Conservation (phyloP, 78 protist species). For the Chrysochromulina tobinii region DNA sequence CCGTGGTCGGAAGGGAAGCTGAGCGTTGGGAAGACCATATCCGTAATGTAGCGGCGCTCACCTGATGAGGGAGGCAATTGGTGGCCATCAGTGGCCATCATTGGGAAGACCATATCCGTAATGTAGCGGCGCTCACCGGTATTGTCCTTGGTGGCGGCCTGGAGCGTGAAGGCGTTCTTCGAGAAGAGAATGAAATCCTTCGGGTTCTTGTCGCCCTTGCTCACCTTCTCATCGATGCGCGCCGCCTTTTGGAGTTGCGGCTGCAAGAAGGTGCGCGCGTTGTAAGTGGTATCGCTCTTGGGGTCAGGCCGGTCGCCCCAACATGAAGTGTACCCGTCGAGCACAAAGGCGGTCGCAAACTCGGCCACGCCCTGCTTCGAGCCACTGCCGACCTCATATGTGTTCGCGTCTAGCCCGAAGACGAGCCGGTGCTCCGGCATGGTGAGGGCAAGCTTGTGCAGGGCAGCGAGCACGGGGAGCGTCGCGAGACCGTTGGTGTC, state of each 20-base stretch:
- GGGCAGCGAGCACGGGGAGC: conserved; percentile 6
- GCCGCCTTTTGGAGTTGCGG: conserved; percentile 15
- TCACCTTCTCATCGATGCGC: not conserved
- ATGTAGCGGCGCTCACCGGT: conserved; percentile 5
- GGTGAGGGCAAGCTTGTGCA: not conserved
- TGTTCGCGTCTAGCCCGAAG: conserved; percentile 58
- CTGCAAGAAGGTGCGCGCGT: conserved; percentile 56
- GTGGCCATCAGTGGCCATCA: too few relatives aligned
- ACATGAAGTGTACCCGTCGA: not conserved
- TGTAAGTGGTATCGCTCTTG: conserved; percentile 34
- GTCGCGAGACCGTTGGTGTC: conserved; percentile 66
- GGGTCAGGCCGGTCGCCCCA: conserved; percentile 47
- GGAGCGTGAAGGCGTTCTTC: not conserved
- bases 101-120: conserved; percentile 31
- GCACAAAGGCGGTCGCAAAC: not conserved
- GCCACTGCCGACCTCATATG: not conserved
- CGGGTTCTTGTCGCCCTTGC: conserved; percentile 37
- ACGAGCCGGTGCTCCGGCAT: not conserved
- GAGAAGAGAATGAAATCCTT: conserved; percentile 42
- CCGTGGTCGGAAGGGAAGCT: conserved; percentile 42
- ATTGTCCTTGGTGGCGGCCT: conserved; percentile 1
- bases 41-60: not conserved
- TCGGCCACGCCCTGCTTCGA: not conserved
- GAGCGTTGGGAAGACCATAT: conserved; percentile 40
- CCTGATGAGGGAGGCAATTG: too few relatives aligned